Percentiles rank a stretch among this genome's conserved stretches.
These are phyloP conservation scores for Saprolegnia parasitica DNA, from an alignment of 352 stramenopile genomes.

Conservation along the genomic window DNA sequence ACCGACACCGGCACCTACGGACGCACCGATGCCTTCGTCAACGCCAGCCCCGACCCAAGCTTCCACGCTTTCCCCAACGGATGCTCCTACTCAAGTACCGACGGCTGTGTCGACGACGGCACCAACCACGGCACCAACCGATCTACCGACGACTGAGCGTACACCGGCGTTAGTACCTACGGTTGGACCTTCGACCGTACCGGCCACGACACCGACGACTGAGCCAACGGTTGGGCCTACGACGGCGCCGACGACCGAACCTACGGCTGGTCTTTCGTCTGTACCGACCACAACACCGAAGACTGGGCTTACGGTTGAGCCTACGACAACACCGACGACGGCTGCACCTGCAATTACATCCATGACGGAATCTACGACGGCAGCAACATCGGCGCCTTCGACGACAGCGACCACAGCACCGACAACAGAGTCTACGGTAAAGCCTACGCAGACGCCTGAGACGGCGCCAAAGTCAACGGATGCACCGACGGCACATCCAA, in stretches of 20 bases:
- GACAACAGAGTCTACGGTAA: not conserved
- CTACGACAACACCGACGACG: not conserved
- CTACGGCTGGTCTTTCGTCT: too few species aligned
- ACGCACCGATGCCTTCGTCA: not conserved
- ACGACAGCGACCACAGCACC: not conserved
- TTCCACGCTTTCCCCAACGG: not conserved
- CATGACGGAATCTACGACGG: not conserved
- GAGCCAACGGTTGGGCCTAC: not conserved
- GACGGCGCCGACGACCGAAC: not conserved
- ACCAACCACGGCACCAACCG: not conserved
- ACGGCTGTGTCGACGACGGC: not conserved
- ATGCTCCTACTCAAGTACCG: not conserved
- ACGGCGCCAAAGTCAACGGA: not conserved
- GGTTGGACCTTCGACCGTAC: not conserved
- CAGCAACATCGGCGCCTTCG: too few species aligned
- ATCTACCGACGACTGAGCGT: not conserved
- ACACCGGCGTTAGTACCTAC: not conserved
- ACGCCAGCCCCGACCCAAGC: not conserved
- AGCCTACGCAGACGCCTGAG: slow-evolving; percentile 3
- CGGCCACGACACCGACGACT: not conserved
- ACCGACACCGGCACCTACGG: not conserved
- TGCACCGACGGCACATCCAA: too few species aligned
- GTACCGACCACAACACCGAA: not conserved
- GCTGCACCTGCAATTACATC: not conserved
- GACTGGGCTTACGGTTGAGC: not conserved